Percentiles rank a stretch among this genome's conserved stretches.
Conservation (phyloP, 805 yeast species). For the Scheffersomyces coipomensis region DNA sequence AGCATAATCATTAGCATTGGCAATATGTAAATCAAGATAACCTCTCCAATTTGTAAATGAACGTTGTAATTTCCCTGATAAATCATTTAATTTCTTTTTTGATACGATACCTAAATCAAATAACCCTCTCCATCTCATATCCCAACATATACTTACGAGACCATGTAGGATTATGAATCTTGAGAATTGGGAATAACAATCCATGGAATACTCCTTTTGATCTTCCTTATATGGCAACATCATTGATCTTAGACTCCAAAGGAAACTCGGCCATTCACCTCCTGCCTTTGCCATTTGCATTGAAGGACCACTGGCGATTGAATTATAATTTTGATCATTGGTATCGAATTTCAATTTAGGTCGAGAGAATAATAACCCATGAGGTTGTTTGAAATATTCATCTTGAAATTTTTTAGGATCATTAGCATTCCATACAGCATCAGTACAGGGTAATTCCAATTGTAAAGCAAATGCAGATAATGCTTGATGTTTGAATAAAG, state of each 20-base stretch:
- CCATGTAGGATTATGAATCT: constrained; percentile 36
- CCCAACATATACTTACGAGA: constrained; percentile 26
- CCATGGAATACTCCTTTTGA: constrained; percentile 27
- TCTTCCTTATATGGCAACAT: constrained; percentile 26
- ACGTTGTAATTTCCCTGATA: constrained; percentile 23
- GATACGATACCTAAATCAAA: constrained; percentile 34
- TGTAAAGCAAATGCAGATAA: constrained; percentile 43
- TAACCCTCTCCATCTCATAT: constrained; percentile 25
- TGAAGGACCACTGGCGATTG: too few species aligned
- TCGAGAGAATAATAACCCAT: constrained; percentile 8
- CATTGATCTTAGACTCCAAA: constrained; percentile 27
- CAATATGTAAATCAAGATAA: constrained; percentile 33
- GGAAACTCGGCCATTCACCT: constrained; percentile 30
- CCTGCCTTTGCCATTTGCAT: too few species aligned
- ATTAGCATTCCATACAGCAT: constrained; percentile 42
- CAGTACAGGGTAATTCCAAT: constrained; percentile 45
- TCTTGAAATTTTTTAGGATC: constrained; percentile 15
- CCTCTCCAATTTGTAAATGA: constrained; percentile 34
- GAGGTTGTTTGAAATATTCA: constrained; percentile 23
- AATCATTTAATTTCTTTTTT: constrained; percentile 22
- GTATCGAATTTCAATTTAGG: background rate
- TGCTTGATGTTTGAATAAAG: constrained; percentile 28
- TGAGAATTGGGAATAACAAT: constrained; percentile 35
- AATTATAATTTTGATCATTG: too few species aligned
- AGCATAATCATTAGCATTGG: constrained; percentile 13